Base-by-base conservation (phyloP, 23 red algal species). In the Cyanidioschyzon merolae region DNA sequence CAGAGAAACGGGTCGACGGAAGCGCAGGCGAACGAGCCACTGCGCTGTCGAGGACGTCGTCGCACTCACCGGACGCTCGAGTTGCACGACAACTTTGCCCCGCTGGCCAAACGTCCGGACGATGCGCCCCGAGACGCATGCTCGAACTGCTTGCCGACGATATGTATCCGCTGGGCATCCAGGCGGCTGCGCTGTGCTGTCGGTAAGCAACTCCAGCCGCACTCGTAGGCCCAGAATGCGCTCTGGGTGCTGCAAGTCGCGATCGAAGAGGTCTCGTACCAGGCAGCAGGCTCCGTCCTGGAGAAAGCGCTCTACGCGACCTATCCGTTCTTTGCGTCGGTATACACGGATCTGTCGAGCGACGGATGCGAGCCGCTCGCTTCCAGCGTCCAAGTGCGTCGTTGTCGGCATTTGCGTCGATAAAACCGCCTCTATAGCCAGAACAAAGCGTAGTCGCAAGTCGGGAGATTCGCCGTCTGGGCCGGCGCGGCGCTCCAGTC, bases 51-150 rank as follows among this genome's bases (percentile, higher is more conserved):
- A 21, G 21, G 45, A 54, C 21, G 45, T 21, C 45, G 7, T 21
- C 7, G 45, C 12, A n/a, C n/a, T 12, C 7, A 32, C 16, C n/a
- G 63, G 63, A 3, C n/a, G 63, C 12, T 71, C n/a, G n/a, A 71
- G 63, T 35, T 71, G 63, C 63, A 71, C 63, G 12, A 71, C 63
- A 7, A 71, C 29, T 71, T 71, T 71, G 63, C 63, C 63, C n/a
- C n/a, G 3, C 32, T 35, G 63, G 63, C 63, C 63, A 71, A 71
- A 71, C 12, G 63, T 25, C 7, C 63, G 63, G 2, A 35, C 63
- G 7, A 71, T 25, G 7, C 63, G 63, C 12, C 63, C 63, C 2
- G 12, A 7, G 32, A 71, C 16, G 12, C 63, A 27, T 17, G n/a
- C 30, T 25, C 29, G 16, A 25, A 35, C 63, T 3, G 16, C n/a